Evolutionary conservation across 1,284 basidiomycete species (phyloP).

Genomic region (Volvariella volvacea): DNA sequence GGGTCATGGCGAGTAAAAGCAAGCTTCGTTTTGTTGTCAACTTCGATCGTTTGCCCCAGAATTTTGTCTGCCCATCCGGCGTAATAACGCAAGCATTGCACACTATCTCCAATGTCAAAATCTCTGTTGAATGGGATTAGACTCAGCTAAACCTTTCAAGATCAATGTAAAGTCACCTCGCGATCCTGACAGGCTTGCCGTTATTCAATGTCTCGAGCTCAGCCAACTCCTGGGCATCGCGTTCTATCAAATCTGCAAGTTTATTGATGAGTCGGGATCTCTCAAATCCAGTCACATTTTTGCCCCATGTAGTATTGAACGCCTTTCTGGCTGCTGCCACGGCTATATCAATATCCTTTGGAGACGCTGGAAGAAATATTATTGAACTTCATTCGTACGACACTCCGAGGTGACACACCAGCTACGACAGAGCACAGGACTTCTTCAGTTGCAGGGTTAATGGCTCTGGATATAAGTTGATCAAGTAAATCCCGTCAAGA

Average conservation of each 20-base stretch:
- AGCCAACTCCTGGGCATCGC: conserved; percentile 69
- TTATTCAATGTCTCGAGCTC: conserved; percentile 81
- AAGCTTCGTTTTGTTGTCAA: conserved; percentile 74
- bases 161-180: conserved; percentile 26
- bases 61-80: conserved; percentile 69
- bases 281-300: conserved; percentile 78
- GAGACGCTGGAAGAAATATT: conserved; percentile 59
- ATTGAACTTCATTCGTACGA: no score
- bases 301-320: conserved; percentile 87
- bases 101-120: conserved; percentile 79
- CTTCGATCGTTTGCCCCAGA: conserved; percentile 71
- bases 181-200: conserved; percentile 78
- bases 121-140: conserved; percentile 42
- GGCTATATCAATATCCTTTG: conserved; percentile 76
- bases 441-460: conserved; percentile 75
- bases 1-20: conserved; percentile 90
- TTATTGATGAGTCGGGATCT: conserved; percentile 76
- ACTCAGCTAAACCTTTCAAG: conserved; percentile 1
- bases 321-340: conserved; percentile 81
- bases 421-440: conserved; percentile 60
- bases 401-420: conserved; percentile 41
- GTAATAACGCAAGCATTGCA: conserved; percentile 79
- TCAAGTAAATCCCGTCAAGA: conserved; percentile 10
- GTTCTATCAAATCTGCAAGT: conserved; percentile 90
- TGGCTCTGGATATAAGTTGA: conserved; percentile 33